Evolutionary conservation across 257 asterid species (phyloP).

Genomic region (Paraleonurus japonicus): DNA sequence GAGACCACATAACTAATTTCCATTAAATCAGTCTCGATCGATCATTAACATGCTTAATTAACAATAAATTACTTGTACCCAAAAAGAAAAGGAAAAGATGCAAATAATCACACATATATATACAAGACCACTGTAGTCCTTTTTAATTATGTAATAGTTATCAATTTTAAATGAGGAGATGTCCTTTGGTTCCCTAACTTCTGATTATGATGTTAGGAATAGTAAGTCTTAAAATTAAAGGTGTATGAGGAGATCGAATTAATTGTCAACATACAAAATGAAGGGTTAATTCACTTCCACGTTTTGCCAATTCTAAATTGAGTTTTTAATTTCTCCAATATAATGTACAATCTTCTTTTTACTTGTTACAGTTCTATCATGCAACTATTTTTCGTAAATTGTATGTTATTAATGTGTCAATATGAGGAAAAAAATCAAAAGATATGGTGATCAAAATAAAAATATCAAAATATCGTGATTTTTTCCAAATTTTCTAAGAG

Average conservation of each 20-base stretch:
- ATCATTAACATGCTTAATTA: slow-evolving; percentile 4
- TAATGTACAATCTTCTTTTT: no score
- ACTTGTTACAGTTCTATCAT: no score
- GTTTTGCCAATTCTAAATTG: no score
- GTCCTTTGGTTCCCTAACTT: not conserved
- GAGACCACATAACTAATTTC: slow-evolving; percentile 24
- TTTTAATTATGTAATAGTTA: no score
- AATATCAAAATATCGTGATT: no score
- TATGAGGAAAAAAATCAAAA: no score
- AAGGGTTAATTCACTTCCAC: no score
- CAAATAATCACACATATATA: not conserved
- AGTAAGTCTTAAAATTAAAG: not conserved
- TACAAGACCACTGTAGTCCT: not conserved
- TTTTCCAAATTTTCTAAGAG: no score
- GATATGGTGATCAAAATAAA: no score
- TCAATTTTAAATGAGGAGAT: not conserved
- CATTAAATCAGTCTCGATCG: slow-evolving; percentile 11
- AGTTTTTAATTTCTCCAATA: no score
- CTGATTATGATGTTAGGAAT: not conserved
- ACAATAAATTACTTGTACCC: slow-evolving; percentile 11
- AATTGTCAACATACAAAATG: not conserved
- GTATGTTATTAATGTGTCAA: no score
- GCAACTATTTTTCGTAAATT: no score
- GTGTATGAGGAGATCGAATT: not conserved
- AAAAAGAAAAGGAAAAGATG: not conserved